phyloP scores from a whole-genome alignment of 345 rosid genomes.

The Ceriops zippeliana region DNA sequence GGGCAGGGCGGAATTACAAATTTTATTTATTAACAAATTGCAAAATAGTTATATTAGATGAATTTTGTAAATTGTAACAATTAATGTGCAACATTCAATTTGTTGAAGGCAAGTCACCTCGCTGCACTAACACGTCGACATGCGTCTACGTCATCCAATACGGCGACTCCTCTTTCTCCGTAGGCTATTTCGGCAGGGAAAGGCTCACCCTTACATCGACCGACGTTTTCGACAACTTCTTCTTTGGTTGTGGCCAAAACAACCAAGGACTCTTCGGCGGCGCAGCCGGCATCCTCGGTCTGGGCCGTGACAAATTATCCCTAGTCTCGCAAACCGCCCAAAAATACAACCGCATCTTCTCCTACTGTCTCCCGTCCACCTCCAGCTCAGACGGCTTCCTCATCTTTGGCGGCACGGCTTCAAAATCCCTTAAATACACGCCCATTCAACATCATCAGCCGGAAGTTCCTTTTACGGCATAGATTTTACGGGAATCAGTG shows the following conservation, averaged over 20 bases:
- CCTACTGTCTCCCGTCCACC: slow-evolving; percentile 83
- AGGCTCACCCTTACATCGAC: slow-evolving; percentile 48
- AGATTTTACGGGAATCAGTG: slow-evolving; percentile 48
- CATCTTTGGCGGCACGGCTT: slow-evolving; percentile 39
- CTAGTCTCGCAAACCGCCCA: slow-evolving; percentile 59
- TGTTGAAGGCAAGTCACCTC: slow-evolving; percentile 33
- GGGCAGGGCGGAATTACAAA: too few species aligned
- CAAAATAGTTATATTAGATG: not conserved
- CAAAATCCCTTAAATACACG: slow-evolving; percentile 50
- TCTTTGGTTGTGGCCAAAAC: slow-evolving; percentile 82
- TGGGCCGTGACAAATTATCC: slow-evolving; percentile 69
- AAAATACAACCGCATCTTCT: slow-evolving; percentile 62
- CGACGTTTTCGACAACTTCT: slow-evolving; percentile 40
- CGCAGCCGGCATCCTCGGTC: slow-evolving; percentile 75
- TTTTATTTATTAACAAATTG: not conserved
- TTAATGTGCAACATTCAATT: slow-evolving; percentile 8
- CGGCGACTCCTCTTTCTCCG: slow-evolving; percentile 70
- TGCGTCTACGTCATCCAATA: slow-evolving; percentile 79
- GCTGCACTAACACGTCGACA: slow-evolving; percentile 42
- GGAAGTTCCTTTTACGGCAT: slow-evolving; percentile 62
- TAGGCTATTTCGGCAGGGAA: slow-evolving; percentile 62
- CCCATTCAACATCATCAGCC: slow-evolving; percentile 41
- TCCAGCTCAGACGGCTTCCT: slow-evolving; percentile 65
- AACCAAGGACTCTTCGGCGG: slow-evolving; percentile 71
- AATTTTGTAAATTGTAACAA: not conserved